Conservation (phyloP, 805 yeast genomes). For the Starmerella khaoyaiensis region DNA sequence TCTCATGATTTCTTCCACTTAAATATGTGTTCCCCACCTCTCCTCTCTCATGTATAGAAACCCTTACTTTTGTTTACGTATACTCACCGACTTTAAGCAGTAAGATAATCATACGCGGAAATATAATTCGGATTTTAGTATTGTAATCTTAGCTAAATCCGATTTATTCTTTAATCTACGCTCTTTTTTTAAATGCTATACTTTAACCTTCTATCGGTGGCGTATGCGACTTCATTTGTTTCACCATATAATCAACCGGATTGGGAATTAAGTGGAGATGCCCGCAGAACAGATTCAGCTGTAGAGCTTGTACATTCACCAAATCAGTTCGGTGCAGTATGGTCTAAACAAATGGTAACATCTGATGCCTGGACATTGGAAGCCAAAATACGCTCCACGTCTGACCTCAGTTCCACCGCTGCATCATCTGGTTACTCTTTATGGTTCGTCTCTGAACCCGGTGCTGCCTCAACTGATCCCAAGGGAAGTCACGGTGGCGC, state of each 20-base stretch:
- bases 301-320: slow-evolving; percentile 16
- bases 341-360: slow-evolving; percentile 25
- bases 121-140: too few relatives aligned
- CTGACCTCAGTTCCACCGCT: slow-evolving; percentile 8
- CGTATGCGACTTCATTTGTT: slow-evolving; percentile 6
- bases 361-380: slow-evolving; percentile 29
- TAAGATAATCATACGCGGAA: too few relatives aligned
- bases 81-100: too few relatives aligned
- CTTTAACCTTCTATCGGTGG: slow-evolving; percentile 3
- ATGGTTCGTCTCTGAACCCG: slow-evolving; percentile 27
- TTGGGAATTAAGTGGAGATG: slow-evolving; percentile 16
- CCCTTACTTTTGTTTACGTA: not conserved
- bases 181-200: not conserved
- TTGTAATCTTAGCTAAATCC: too few relatives aligned
- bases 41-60: not conserved
- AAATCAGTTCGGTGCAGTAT: slow-evolving; percentile 25
- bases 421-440: slow-evolving; percentile 30
- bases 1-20: too few relatives aligned
- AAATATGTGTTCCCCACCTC: too few relatives aligned
- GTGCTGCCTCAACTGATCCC: too few relatives aligned
- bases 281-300: slow-evolving; percentile 7
- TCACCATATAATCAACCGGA: slow-evolving; percentile 13
- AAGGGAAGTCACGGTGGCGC: slow-evolving; percentile 30
- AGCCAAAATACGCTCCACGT: slow-evolving; percentile 23
- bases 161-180: slow-evolving; percentile 3